Conservation (phyloP, 306 rosid species). For the Senna tora region DNA sequence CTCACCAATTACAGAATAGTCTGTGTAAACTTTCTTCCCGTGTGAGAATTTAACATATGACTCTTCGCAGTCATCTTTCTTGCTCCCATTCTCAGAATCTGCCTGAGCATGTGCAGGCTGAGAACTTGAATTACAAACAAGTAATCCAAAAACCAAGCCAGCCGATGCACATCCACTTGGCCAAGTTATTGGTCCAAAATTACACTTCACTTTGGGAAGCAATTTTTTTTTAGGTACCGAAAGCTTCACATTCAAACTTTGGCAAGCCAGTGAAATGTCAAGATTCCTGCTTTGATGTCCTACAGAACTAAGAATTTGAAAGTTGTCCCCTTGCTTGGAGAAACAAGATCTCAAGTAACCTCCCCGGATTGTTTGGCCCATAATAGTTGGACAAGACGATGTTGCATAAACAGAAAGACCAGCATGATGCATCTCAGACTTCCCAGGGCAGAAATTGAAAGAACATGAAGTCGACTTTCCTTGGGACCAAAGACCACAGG, state of each 20-base stretch:
- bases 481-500: conserved; percentile 52
- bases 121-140: conserved; percentile 66
- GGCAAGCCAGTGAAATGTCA: conserved; percentile 61
- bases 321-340: conserved; percentile 52
- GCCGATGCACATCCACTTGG: conserved; percentile 62
- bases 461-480: conserved; percentile 53
- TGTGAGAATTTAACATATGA: conserved; percentile 56
- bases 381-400: conserved; percentile 43
- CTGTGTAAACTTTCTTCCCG: conserved; percentile 77
- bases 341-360: conserved; percentile 57
- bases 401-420: conserved; percentile 49
- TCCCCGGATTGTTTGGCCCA: conserved; percentile 54
- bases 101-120: conserved; percentile 64
- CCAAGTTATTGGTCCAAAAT: conserved; percentile 55
- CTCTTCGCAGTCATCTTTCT: conserved; percentile 44
- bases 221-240: conserved; percentile 55
- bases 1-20: conserved; percentile 88
- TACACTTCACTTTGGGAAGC: conserved; percentile 59
- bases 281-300: conserved; percentile 43
- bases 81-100: conserved; percentile 42
- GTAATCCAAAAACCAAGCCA: conserved; percentile 68
- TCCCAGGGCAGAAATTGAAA: conserved; percentile 41
- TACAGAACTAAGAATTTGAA: conserved; percentile 39
- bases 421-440: conserved; percentile 46
- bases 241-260: conserved; percentile 60